Percentiles rank a stretch among this genome's conserved stretches.
Evolutionary conservation across 192 early-diverging fungal species (phyloP).

Genomic region (Gryganskiella cystojenkinii): DNA sequence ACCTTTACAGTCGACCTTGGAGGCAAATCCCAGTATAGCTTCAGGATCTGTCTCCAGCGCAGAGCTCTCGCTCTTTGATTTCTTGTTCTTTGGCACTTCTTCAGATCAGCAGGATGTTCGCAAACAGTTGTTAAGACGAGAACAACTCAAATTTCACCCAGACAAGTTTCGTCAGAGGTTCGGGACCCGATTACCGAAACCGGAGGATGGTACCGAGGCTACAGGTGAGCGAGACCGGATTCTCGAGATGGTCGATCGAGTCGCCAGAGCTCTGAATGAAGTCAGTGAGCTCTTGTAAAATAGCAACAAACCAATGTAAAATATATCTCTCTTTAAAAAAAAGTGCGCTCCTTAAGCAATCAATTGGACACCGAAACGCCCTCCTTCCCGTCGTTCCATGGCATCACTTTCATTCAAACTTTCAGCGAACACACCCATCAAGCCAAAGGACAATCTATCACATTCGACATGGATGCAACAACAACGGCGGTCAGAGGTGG

Average conservation of each 20-base stretch:
- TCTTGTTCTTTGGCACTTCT: slow-evolving; percentile 31
- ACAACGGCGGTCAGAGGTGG: neutral
- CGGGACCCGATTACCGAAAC: slow-evolving; percentile 16
- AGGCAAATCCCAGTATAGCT: neutral
- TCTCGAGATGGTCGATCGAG: slow-evolving; percentile 26
- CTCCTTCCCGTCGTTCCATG: too few relatives aligned
- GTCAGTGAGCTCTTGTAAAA: slow-evolving; percentile 15
- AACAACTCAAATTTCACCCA: slow-evolving; percentile 51
- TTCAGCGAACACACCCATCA: neutral
- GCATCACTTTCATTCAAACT: neutral
- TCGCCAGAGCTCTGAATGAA: slow-evolving; percentile 26
- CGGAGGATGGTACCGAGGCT: neutral
- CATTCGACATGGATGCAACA: neutral
- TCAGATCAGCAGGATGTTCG: slow-evolving; percentile 12
- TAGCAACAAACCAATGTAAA: too few relatives aligned
- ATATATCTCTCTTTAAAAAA: too few relatives aligned
- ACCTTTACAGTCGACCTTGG: slow-evolving; percentile 4
- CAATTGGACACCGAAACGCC: too few relatives aligned
- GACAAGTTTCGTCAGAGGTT: slow-evolving; percentile 46
- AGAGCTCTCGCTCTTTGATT: slow-evolving; percentile 22
- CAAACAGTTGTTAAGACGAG: slow-evolving; percentile 30
- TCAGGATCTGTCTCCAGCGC: neutral
- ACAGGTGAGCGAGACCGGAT: slow-evolving; percentile 30
- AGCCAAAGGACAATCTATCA: neutral
- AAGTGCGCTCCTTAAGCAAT: too few relatives aligned